Conservation (phyloP, 306 rosid genomes). For the Vigna unguiculata region DNA sequence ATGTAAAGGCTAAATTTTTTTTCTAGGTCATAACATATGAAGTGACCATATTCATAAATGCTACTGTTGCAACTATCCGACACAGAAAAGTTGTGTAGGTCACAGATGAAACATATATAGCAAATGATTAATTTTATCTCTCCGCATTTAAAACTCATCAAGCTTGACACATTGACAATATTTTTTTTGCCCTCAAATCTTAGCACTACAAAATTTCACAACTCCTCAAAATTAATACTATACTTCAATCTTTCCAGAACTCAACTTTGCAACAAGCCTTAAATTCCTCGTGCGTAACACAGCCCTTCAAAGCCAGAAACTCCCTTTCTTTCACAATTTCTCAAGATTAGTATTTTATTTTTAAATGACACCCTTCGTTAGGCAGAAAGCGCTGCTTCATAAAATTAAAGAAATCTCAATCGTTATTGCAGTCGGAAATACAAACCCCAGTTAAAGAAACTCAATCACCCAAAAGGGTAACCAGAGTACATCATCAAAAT, state of each 20-base stretch:
- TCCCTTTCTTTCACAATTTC: background rate
- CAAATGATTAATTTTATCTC: slow-evolving; percentile 3
- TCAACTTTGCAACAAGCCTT: background rate
- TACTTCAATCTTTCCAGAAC: background rate
- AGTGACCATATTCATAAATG: background rate
- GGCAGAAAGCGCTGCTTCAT: background rate
- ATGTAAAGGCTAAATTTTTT: background rate
- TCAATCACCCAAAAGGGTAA: background rate
- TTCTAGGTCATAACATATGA: background rate
- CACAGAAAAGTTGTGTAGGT: background rate
- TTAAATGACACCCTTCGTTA: background rate
- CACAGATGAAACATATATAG: background rate
- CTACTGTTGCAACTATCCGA: background rate
- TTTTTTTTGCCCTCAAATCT: background rate
- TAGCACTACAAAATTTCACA: background rate
- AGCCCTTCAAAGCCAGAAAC: background rate
- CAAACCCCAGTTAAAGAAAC: background rate
- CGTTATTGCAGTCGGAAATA: background rate
- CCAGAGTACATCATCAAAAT: background rate
- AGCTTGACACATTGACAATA: background rate
- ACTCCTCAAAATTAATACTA: background rate
- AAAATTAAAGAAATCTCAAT: background rate
- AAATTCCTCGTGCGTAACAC: background rate
- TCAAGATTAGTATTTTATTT: background rate
- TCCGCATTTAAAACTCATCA: slow-evolving; percentile 20